A percentile compares a stretch with the other conserved stretches of the same genome.
Conservation (phyloP, 2,329 filamentous ascomycete genomes). For the Fonsecaea nubica region DNA sequence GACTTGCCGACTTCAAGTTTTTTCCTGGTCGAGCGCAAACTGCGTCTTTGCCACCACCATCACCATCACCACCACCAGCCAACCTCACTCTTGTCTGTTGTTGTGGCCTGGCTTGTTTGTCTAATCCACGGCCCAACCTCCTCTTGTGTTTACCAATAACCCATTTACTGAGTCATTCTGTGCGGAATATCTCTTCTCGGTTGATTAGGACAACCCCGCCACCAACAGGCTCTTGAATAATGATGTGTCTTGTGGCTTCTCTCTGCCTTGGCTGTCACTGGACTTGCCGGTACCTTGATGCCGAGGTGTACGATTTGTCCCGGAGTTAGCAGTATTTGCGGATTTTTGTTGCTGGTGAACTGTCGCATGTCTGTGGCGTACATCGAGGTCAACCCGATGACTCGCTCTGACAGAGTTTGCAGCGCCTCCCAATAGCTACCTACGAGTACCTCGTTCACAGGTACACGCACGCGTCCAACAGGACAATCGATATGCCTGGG, state of each 20-base stretch:
- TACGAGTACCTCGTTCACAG: not conserved
- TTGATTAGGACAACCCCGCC: not conserved
- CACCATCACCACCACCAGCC: constrained; percentile 8
- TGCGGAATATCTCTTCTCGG: not conserved
- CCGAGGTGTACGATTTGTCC: not conserved
- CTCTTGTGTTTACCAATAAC: not conserved
- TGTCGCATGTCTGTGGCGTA: constrained; percentile 5
- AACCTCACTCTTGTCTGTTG: not conserved
- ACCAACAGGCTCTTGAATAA: not conserved
- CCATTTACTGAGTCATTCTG: not conserved
- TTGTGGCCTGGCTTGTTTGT: not conserved
- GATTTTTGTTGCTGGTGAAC: not conserved
- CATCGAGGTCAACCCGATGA: not conserved
- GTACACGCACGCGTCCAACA: not conserved
- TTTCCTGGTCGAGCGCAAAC: constrained; percentile 1
- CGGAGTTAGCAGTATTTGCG: not conserved
- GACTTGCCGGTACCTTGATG: not conserved
- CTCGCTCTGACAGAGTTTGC: constrained; percentile 6
- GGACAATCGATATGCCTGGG: not conserved
- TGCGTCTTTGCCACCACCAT: not conserved
- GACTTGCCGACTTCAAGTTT: constrained; percentile 22
- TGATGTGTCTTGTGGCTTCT: constrained; percentile 16
- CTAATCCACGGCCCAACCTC: constrained; percentile 1
- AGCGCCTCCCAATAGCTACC: not conserved
- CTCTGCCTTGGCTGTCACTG: not conserved